phyloP scores from a whole-genome alignment of 2,329 filamentous ascomycete genomes.

The Penicillium sp. region DNA sequence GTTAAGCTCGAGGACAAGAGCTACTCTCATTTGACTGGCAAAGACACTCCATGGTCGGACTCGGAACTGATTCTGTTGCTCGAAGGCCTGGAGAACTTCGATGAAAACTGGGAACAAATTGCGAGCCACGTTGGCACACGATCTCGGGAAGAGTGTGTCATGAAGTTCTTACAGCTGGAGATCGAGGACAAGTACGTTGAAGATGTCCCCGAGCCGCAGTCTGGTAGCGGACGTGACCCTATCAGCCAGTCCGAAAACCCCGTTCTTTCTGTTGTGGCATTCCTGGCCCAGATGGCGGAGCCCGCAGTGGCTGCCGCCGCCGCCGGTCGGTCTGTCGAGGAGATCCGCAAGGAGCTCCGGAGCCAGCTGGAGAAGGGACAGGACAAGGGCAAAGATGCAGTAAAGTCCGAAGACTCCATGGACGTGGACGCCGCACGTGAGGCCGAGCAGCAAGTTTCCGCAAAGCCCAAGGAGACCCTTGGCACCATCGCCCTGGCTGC shows the following conservation, averaged over 20 bases:
- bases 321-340: conserved; percentile 80
- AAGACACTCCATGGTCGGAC: conserved; percentile 87
- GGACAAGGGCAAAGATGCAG: conserved; percentile 48
- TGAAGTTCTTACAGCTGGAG: conserved; percentile 93
- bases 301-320: conserved; percentile 87
- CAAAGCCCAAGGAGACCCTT: conserved; percentile 48
- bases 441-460: conserved; percentile 22
- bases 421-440: conserved; percentile 51
- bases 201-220: conserved; percentile 66
- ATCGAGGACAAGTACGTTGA: conserved; percentile 98
- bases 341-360: conserved; percentile 76
- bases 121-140: conserved; percentile 88
- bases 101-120: conserved; percentile 93
- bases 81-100: conserved; percentile 86
- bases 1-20: conserved; percentile 84
- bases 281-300: conserved; percentile 86
- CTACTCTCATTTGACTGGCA: conserved; percentile 74
- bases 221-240: conserved; percentile 75
- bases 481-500: conserved; percentile 81
- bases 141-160: conserved; percentile 90
- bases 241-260: conserved; percentile 94
- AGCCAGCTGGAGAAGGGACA: conserved; percentile 68
- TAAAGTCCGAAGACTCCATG: conserved; percentile 60
- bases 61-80: conserved; percentile 84
- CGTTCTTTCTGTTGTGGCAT: conserved; percentile 92